Evolutionary conservation across 257 asterid species (phyloP).

Genomic region (Solanum piurae): DNA sequence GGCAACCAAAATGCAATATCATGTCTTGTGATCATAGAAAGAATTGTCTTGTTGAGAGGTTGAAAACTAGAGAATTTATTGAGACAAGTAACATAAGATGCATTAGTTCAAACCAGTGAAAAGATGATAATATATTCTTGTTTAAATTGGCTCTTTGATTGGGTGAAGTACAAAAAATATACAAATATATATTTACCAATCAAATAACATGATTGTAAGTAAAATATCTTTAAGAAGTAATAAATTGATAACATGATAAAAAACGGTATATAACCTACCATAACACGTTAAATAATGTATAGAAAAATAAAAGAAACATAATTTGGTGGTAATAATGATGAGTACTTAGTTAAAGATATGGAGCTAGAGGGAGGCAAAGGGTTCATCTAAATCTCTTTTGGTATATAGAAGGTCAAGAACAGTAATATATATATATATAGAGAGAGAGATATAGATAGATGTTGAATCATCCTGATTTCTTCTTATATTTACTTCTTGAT

Average conservation of each 20-base stretch:
- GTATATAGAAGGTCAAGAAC: background rate
- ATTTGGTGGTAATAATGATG: slow-evolving; percentile 17
- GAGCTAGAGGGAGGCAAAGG: background rate
- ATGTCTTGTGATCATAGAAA: background rate
- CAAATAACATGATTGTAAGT: background rate
- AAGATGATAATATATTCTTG: background rate
- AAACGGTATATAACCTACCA: background rate
- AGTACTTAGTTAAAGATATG: slow-evolving; percentile 5
- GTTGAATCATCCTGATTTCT: background rate
- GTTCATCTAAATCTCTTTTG: background rate
- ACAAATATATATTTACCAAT: background rate
- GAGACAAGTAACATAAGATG: background rate
- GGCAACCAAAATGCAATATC: background rate
- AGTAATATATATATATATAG: background rate
- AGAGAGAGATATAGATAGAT: too few species aligned
- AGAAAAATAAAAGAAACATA: slow-evolving; percentile 13
- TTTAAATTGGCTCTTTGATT: background rate
- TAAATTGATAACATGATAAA: too few species aligned
- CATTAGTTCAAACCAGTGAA: background rate
- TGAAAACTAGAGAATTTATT: background rate
- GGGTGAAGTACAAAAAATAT: background rate
- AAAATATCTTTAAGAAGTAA: background rate
- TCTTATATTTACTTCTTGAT: background rate
- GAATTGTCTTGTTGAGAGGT: background rate
- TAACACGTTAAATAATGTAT: background rate